Conservation (phyloP, 2,329 filamentous ascomycete genomes). For the Neopestalotiopsis rosae region DNA sequence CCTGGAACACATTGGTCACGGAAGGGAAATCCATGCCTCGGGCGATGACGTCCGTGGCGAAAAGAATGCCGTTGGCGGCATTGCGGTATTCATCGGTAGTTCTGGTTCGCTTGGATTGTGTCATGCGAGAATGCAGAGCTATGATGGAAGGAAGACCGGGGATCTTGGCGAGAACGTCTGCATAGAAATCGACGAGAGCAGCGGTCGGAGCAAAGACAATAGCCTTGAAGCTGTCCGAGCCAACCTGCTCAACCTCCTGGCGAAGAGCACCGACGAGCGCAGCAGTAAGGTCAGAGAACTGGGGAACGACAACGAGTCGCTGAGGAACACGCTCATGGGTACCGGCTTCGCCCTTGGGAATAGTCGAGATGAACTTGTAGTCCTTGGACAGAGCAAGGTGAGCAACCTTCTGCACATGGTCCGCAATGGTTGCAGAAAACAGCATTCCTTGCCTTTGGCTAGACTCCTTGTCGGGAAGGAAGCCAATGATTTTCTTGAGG, state of each 20-base stretch:
- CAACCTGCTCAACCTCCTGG: constrained; percentile 43
- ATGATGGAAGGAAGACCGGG: constrained; percentile 48
- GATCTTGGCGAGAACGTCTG: constrained; percentile 46
- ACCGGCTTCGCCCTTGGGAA: constrained; percentile 74
- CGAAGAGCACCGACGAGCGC: constrained; percentile 63
- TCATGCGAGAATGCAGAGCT: constrained; percentile 56
- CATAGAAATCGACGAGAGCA: constrained; percentile 56
- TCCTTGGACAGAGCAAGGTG: constrained; percentile 68
- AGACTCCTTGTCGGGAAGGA: constrained; percentile 66
- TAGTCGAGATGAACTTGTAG: constrained; percentile 84
- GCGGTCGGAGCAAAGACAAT: constrained; percentile 79
- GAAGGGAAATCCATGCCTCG: constrained; percentile 76
- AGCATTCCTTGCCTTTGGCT: constrained; percentile 75
- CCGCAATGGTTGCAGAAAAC: constrained; percentile 84
- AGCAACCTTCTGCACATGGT: constrained; percentile 79
- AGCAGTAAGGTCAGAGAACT: constrained; percentile 70
- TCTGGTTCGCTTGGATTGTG: constrained; percentile 53
- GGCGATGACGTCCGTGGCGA: constrained; percentile 74
- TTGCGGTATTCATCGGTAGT: constrained; percentile 69
- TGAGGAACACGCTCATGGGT: constrained; percentile 82
- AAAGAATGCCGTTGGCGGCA: constrained; percentile 57
- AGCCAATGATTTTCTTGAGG: constrained; percentile 76
- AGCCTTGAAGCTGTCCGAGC: constrained; percentile 72
- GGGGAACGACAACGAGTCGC: constrained; percentile 69
- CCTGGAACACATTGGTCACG: constrained; percentile 71